Evolutionary conservation across 2,329 filamentous ascomycete genomes (phyloP), one percentile per base, ranked within the genome.

Genomic region (Sclerotinia glacialis): DNA sequence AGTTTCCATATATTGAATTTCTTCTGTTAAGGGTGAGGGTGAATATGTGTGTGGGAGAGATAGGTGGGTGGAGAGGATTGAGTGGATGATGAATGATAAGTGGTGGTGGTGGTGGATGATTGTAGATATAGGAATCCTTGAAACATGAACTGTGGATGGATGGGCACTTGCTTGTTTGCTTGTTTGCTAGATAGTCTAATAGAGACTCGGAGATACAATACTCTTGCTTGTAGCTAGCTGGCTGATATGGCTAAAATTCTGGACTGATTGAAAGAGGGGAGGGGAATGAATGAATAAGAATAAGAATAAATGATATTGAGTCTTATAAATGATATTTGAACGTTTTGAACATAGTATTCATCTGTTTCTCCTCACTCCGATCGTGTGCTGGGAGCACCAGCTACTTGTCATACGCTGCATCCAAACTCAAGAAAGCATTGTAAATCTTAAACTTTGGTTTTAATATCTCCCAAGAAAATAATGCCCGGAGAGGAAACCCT

Each of bases 1-100:
- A 55, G 56, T 34, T 37, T 60, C n/a, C 46, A 49, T 49, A 26
- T 49, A 44, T 60, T 60, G 37, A 12, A 40, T 37, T 60, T 54
- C 28, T 18, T 63, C 55, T 18, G 31, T 54, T n/a, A 31, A 21
- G 0, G 44, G 2, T 44, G 28, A 31, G 16, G 21, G 18, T 37
- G 56, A 44, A 49, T 8, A 9, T 5, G 50, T 7, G 47, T 23
- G 23, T 28, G 31, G 14, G 11, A 5, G 5, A 55, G 31, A 14
- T 11, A 5, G 21, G 18, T 44, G 23, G 18, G 18, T 44, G 18
- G 12, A 16, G 34, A 54, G 26, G 26, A 53, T 62, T 54, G 37
- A 12, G 18, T 28, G 31, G 11, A 42, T 31, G 23, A 60, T 47
- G 44, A 28, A 47, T 47, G 56, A 1, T 47, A 42, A 1, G 8